Conservation (phyloP, 345 rosid genomes). For the Salix purpurea region DNA sequence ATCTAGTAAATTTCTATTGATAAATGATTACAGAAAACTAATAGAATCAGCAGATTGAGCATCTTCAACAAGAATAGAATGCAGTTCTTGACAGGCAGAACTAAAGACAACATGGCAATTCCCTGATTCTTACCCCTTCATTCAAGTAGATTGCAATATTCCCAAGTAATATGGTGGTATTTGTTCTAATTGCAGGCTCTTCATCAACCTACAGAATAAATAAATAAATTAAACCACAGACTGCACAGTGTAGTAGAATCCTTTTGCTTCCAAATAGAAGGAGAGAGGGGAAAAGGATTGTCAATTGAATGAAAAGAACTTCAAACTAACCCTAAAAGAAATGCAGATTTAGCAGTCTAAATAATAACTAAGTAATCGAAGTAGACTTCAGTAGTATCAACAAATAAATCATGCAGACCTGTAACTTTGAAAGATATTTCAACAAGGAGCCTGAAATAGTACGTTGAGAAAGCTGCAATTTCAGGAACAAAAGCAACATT, state of each 20-base stretch:
- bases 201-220: conserved; percentile 76
- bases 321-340: neutral
- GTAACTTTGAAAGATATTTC: conserved; percentile 91
- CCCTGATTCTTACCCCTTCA: conserved; percentile 69
- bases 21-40: neutral
- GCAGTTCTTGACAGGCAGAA: conserved; percentile 8
- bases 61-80: conserved; percentile 3
- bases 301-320: neutral
- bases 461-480: conserved; percentile 89
- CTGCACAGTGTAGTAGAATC: neutral
- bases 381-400: neutral
- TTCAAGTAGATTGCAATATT: conserved; percentile 83
- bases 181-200: conserved; percentile 96
- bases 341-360: neutral
- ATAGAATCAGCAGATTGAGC: neutral
- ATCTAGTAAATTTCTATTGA: neutral
- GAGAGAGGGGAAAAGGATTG: neutral
- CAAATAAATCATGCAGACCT: conserved; percentile 42
- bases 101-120: conserved; percentile 1
- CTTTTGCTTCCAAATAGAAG: neutral
- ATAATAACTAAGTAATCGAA: neutral
- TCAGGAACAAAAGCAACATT: conserved; percentile 19
- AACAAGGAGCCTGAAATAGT: conserved; percentile 85
- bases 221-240: conserved; percentile 13
- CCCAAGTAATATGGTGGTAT: conserved; percentile 95